Conservation (phyloP, 2,329 filamentous ascomycete genomes). For the Xylariales sp. region DNA sequence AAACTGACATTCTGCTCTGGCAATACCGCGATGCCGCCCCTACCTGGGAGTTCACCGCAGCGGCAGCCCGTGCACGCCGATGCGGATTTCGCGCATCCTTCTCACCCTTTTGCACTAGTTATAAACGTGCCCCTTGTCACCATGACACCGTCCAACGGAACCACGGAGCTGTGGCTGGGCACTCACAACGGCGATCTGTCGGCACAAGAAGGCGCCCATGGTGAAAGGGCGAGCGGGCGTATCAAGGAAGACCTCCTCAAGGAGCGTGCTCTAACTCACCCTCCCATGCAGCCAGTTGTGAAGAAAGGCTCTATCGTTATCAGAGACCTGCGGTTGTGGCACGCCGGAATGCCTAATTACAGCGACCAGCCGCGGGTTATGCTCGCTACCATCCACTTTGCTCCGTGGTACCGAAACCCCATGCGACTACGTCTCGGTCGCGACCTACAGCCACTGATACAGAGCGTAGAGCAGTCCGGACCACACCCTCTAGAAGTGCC, state of each 20-base stretch:
- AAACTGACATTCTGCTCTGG: slow-evolving; percentile 30
- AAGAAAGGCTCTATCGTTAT: slow-evolving; percentile 39
- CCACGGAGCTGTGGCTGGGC: slow-evolving; percentile 47
- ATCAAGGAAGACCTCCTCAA: slow-evolving; percentile 28
- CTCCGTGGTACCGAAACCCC: slow-evolving; percentile 31
- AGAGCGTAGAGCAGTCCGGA: no score
- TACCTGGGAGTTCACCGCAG: no score
- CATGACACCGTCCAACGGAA: slow-evolving; percentile 38
- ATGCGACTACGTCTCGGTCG: no score
- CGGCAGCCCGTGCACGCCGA: slow-evolving; percentile 38
- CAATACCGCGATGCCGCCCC: slow-evolving; percentile 34
- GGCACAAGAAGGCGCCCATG: slow-evolving; percentile 27
- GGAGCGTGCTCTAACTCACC: slow-evolving; percentile 22
- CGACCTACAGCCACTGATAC: no score
- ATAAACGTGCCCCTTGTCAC: slow-evolving; percentile 43
- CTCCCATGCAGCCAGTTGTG: slow-evolving; percentile 33
- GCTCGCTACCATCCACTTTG: slow-evolving; percentile 32
- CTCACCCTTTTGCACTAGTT: slow-evolving; percentile 41
- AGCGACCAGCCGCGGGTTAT: slow-evolving; percentile 37
- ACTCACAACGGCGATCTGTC: no score
- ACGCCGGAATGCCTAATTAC: slow-evolving; percentile 44
- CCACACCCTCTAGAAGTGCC: no score
- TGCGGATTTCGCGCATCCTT: slow-evolving; percentile 40
- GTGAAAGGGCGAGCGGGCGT: slow-evolving; percentile 11
- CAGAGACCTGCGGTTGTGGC: slow-evolving; percentile 43